Percentiles rank a stretch among this genome's conserved stretches.
These are phyloP conservation scores for Monosporascus cannonballus DNA, from an alignment of 2,329 filamentous ascomycete species.

Conservation along the genomic window DNA sequence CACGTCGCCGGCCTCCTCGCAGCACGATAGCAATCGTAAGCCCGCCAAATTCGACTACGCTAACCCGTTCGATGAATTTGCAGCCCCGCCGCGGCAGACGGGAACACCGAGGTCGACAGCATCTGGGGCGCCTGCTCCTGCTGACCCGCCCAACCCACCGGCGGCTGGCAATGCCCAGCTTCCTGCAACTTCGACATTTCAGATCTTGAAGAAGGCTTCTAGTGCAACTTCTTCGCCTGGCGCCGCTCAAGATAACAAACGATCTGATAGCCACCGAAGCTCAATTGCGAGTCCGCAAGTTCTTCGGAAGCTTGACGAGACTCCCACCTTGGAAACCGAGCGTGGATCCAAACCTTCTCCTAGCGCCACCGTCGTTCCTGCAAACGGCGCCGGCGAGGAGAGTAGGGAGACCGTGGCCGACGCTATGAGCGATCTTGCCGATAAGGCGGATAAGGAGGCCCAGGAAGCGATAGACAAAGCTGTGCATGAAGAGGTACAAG, in stretches of 20 bases:
- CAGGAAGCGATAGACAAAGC: constrained; percentile 58
- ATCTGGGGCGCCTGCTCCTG: constrained; percentile 21
- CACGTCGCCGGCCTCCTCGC: constrained; percentile 21
- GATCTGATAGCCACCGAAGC: constrained; percentile 35
- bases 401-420: constrained; percentile 64
- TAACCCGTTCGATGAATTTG: constrained; percentile 37
- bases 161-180: constrained; percentile 17
- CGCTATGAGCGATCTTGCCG: constrained; percentile 60
- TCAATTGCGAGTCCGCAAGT: constrained; percentile 35
- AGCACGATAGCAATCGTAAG: constrained; percentile 18
- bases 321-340: constrained; percentile 21
- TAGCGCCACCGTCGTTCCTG: constrained; percentile 1
- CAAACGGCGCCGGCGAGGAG: constrained; percentile 15
- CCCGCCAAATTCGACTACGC: constrained; percentile 28
- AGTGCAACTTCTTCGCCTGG: constrained; percentile 31
- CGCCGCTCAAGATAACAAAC: constrained; percentile 35
- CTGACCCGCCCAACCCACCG: constrained; percentile 6
- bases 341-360: constrained; percentile 7
- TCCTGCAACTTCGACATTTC: constrained; percentile 32
- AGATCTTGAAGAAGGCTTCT: constrained; percentile 46
- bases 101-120: constrained; percentile 35
- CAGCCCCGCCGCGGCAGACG: constrained; percentile 33
- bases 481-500: constrained; percentile 42
- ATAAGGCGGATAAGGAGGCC: constrained; percentile 45
- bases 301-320: constrained; percentile 25